These are phyloP conservation scores for Cetradonia linearis DNA, from an alignment of 495 filamentous ascomycete genomes.

Conservation along the genomic window DNA sequence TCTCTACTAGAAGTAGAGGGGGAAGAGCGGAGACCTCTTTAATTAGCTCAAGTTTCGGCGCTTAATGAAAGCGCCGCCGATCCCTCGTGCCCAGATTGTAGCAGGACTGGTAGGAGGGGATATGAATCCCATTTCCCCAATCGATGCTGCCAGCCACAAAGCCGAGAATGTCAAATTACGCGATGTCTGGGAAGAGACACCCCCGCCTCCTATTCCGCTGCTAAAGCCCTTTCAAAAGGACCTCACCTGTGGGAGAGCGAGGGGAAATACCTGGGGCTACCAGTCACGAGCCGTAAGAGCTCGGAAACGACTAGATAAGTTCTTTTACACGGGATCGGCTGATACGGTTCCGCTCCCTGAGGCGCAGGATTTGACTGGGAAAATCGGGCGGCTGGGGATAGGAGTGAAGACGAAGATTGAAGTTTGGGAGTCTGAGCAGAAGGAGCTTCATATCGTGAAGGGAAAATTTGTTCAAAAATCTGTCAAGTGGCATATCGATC, in stretches of 20 bases:
- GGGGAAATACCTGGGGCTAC: constrained; percentile 19
- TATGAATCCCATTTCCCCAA: constrained; percentile 17
- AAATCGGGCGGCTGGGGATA: constrained; percentile 18
- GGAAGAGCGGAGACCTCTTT: not conserved
- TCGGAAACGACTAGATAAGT: constrained; percentile 21
- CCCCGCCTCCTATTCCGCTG: constrained; percentile 1
- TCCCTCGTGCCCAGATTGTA: constrained; percentile 7
- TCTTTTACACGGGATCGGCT: constrained; percentile 19
- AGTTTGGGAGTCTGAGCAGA: constrained; percentile 7
- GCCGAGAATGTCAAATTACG: constrained; percentile 12
- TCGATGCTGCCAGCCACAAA: constrained; percentile 12
- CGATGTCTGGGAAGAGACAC: constrained; percentile 23
- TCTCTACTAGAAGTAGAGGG: constrained; percentile 1
- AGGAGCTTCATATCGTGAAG: not conserved
- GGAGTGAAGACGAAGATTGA: constrained; percentile 16
- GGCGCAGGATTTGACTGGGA: constrained; percentile 19
- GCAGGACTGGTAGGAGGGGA: constrained; percentile 20
- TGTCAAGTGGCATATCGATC: not conserved
- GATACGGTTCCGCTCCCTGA: constrained; percentile 14
- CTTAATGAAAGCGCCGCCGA: constrained; percentile 17
- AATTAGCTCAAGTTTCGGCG: constrained; percentile 18
- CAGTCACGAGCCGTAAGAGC: not conserved
- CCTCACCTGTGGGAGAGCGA: constrained; percentile 16
- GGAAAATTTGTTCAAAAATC: not conserved
- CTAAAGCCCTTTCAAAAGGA: constrained; percentile 7